Base-by-base conservation (phyloP, 2,329 filamentous ascomycete species). In the Colletotrichum lentis region DNA sequence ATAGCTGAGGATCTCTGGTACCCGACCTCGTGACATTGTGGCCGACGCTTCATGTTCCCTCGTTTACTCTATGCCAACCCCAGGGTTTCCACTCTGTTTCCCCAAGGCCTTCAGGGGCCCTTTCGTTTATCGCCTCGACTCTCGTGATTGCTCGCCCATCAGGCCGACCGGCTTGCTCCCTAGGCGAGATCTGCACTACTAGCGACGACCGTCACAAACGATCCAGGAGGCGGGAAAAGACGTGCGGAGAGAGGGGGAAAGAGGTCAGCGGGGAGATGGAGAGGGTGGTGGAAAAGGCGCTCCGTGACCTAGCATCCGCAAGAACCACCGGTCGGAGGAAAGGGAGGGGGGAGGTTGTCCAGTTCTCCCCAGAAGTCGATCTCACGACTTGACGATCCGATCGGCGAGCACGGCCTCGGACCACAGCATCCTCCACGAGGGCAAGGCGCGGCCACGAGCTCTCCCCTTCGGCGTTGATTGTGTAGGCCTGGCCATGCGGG, bases 381-480 rank as follows among this genome's bases (percentile, higher is more conserved):
- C 65, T 68, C 50, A 56, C 62, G 22, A 60, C 62, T 56, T 62
- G 55, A 56, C 65, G 65, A 56, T 68, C 41, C 57, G 46, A 49
- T 49, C 24, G 27, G 43, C 56, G 56, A 49, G 43, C 27, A 18
- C 27, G 24, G 43, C 43, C 41, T 37, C n/a, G 22, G 31, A 39
- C 18, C n/a, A 39, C 39, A 62, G 16, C 24, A 18, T 22, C 11
- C 49, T 22, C 43, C 35, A 14, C 60, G 31, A 52, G 37, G 18
- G 22, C 16, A 35, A 18, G n/a, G 27, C 57, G 52, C 64, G 46
- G 18, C 59, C 58, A 66, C 43, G 44, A 66, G 64, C 24, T 44
- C 27, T 37, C 16, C 1, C 35, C 27, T 31, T 39, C 35, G 4
- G 31, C 52, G 12, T 20, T 20, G 31, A 53, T 5, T 18, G 60